These are phyloP conservation scores for Penicillium alfredii DNA, from an alignment of 495 filamentous ascomycete genomes.

Conservation along the genomic window DNA sequence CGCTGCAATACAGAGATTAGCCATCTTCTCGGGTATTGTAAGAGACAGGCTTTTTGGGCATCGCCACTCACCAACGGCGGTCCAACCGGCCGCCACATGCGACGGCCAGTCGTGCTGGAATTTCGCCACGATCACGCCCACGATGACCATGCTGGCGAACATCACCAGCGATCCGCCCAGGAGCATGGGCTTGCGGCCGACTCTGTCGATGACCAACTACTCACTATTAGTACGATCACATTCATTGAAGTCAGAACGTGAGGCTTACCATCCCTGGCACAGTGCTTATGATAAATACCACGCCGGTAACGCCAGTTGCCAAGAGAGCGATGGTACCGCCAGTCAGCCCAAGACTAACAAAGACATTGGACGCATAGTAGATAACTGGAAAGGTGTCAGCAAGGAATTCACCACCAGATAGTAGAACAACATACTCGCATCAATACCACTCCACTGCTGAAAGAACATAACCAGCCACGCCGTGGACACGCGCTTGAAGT, in stretches of 20 bases:
- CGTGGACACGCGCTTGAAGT: slow-evolving; percentile 34
- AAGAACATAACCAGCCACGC: slow-evolving; percentile 40
- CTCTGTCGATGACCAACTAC: slow-evolving; percentile 60
- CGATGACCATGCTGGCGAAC: slow-evolving; percentile 41
- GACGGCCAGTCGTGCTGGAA: slow-evolving; percentile 29
- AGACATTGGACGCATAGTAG: slow-evolving; percentile 35
- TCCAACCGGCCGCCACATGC: slow-evolving; percentile 38
- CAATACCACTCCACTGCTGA: slow-evolving; percentile 41
- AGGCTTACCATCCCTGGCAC: slow-evolving; percentile 67
- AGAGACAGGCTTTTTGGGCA: slow-evolving; percentile 12
- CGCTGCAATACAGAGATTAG: too few species aligned
- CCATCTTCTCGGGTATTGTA: too few species aligned
- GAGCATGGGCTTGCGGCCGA: slow-evolving; percentile 71
- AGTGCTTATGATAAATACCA: slow-evolving; percentile 67
- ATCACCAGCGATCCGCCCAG: slow-evolving; percentile 53
- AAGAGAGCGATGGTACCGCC: slow-evolving; percentile 69
- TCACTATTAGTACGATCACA: not conserved
- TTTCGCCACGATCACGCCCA: slow-evolving; percentile 40
- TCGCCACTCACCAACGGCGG: slow-evolving; percentile 34
- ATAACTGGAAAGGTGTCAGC: slow-evolving; percentile 15
- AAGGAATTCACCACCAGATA: not conserved
- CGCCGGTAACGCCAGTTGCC: slow-evolving; percentile 52
- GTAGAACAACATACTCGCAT: slow-evolving; percentile 22
- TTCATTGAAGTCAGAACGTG: not conserved
- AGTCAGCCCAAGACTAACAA: slow-evolving; percentile 76